Evolutionary conservation across 192 early-diverging fungal genomes (phyloP), one percentile per base, ranked within the genome.

Genomic region (Backusella westeae): DNA sequence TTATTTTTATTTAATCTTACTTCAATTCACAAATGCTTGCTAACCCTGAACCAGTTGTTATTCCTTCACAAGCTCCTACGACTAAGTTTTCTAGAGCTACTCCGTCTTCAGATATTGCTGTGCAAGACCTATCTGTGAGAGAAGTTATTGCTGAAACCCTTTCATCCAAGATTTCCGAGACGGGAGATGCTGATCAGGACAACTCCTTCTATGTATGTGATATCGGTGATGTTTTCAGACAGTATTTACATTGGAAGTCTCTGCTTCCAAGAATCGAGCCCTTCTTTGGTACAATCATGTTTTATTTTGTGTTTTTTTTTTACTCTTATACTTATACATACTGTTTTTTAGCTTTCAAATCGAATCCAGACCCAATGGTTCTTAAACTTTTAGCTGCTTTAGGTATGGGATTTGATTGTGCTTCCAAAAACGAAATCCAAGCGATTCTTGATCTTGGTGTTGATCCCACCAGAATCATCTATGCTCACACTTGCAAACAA

Each of bases 351-450:
- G 96, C 97, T 29, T 94, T 99, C 77, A 99, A 99, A 84, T 98
- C 96, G 80, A 97, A 97, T 86, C 95, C 97, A 32, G 97, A 99
- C 77, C 87, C 88, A 38, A 86, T 90, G 71, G 90, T 99, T 44
- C 74, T 98, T 72, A 90, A 91, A 78, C 89, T 95, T 21, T 87
- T 99, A 44, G 92, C 90, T 35, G 81, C 86, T 19, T 80, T 96
- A 42, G 95, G 95, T 21, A 89, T 92, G n/a, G 96, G 97, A 10
- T 99, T 99, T 81, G 98, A 99, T 87, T 98, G 97, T 76, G 98
- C 98, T 19, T 94, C 93, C 90, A 95, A 93, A 85, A 87, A 86
- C 53, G 98, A 99, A 89, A 93, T 99, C 29, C 89, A 95, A 74
- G 86, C 89, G 49, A 92, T 92, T 41, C 87, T 98, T 46, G 85